Conservation (phyloP, 768 basidiomycete genomes). For the Tephrocybe sp. region DNA sequence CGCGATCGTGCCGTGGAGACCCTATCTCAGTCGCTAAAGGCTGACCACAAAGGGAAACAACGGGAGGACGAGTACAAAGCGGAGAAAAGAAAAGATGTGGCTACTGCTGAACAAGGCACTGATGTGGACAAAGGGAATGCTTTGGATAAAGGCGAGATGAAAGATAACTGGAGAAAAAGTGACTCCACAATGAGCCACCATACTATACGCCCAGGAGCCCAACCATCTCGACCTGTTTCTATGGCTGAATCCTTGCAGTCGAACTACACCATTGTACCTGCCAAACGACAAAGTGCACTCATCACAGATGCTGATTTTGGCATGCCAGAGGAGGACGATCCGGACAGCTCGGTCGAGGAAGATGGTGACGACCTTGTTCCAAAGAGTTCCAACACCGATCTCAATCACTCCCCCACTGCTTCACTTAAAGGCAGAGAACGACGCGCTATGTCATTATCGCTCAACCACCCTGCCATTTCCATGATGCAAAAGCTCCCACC, state of each 20-base stretch:
- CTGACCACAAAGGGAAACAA: constrained; percentile 6
- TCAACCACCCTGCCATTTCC: constrained; percentile 31
- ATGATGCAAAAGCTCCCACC: constrained; percentile 22
- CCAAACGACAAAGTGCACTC: constrained; percentile 67
- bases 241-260: constrained; percentile 78
- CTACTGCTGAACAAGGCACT: constrained; percentile 2
- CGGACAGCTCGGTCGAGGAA: constrained; percentile 7
- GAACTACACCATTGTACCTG: constrained; percentile 67
- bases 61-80: constrained; percentile 19
- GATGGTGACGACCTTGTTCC: neutral
- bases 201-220: constrained; percentile 61
- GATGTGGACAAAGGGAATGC: constrained; percentile 5
- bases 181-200: constrained; percentile 80
- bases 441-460: constrained; percentile 65
- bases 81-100: constrained; percentile 6
- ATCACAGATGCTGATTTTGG: constrained; percentile 67
- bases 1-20: neutral
- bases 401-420: constrained; percentile 38
- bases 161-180: constrained; percentile 79
- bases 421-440: constrained; percentile 52
- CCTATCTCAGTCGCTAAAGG: neutral
- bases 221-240: constrained; percentile 71
- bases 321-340: constrained; percentile 50
- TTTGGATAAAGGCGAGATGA: constrained; percentile 40
- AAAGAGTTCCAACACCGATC: constrained; percentile 3